These are phyloP conservation scores for Penicillium brevicompactum DNA, from an alignment of 2,329 filamentous ascomycete genomes.

Conservation along the genomic window DNA sequence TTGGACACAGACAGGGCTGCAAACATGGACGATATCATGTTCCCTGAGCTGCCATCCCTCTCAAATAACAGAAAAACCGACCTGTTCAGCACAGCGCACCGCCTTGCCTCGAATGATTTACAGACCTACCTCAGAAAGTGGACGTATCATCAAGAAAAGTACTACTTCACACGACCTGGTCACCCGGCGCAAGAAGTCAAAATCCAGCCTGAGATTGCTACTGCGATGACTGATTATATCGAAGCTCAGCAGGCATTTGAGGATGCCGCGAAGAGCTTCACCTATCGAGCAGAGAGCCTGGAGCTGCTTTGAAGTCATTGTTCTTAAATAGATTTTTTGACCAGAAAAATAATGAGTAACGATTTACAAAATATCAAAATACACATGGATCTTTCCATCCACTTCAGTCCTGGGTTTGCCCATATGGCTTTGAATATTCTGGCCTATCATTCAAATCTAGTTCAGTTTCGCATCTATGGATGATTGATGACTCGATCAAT, in stretches of 20 bases:
- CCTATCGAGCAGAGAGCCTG: background rate
- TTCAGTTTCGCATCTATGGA: too few species aligned
- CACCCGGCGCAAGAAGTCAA: constrained; percentile 48
- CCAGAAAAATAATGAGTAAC: background rate
- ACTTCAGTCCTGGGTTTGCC: background rate
- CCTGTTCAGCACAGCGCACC: constrained; percentile 23
- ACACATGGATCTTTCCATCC: background rate
- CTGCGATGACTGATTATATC: constrained; percentile 21
- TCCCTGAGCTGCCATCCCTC: background rate
- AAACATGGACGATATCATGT: constrained; percentile 7
- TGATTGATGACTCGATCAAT: too few species aligned
- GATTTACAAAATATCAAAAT: background rate
- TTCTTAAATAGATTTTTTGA: background rate
- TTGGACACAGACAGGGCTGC: background rate
- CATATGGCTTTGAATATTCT: too few species aligned
- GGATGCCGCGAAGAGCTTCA: constrained; percentile 12
- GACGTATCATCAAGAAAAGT: constrained; percentile 46
- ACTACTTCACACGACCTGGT: constrained; percentile 50
- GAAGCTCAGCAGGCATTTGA: constrained; percentile 23
- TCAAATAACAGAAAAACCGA: constrained; percentile 23
- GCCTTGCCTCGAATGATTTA: constrained; percentile 46
- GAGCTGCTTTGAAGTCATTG: background rate
- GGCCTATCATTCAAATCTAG: too few species aligned
- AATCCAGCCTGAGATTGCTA: constrained; percentile 34
- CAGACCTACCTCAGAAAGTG: constrained; percentile 50